Evolutionary conservation across 2,329 filamentous ascomycete genomes (phyloP).

Genomic region (Daldinia sp.): DNA sequence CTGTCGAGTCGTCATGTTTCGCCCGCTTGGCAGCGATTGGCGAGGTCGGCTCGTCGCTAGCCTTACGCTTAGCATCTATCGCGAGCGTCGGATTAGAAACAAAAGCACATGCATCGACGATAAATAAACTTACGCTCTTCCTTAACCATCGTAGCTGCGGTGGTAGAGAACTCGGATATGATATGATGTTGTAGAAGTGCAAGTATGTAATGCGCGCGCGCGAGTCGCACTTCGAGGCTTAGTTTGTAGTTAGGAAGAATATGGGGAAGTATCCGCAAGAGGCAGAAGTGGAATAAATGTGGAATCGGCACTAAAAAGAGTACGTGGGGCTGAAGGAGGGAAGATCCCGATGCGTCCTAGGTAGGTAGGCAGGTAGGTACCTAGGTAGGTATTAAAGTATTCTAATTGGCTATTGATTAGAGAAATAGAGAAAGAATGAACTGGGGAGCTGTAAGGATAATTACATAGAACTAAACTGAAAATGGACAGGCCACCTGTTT

Average conservation of each 20-base stretch:
- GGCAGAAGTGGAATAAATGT: background rate
- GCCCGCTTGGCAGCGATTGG: slow-evolving; percentile 70
- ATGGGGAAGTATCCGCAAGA: slow-evolving; percentile 1
- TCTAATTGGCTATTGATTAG: slow-evolving; percentile 1
- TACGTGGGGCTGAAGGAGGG: background rate
- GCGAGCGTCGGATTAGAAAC: background rate
- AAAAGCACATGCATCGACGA: background rate
- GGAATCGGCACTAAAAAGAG: background rate
- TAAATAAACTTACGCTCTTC: slow-evolving; percentile 49
- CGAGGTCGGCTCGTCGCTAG: slow-evolving; percentile 69
- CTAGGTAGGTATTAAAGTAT: background rate
- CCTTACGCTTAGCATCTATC: slow-evolving; percentile 74
- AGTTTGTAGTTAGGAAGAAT: slow-evolving; percentile 3
- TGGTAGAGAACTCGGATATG: background rate
- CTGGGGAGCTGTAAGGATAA: background rate
- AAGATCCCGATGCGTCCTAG: too few relatives aligned
- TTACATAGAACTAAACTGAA: slow-evolving; percentile 13
- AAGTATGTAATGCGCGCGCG: background rate
- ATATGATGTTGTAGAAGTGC: background rate
- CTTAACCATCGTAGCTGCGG: slow-evolving; percentile 47
- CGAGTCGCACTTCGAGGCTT: slow-evolving; percentile 6
- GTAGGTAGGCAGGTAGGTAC: too few relatives aligned
- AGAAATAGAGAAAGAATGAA: background rate
- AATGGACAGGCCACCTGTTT: slow-evolving; percentile 34
- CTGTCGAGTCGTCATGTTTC: slow-evolving; percentile 58